phyloP scores from a whole-genome alignment of 148 eudicot species.

The Agrostemma githago region DNA sequence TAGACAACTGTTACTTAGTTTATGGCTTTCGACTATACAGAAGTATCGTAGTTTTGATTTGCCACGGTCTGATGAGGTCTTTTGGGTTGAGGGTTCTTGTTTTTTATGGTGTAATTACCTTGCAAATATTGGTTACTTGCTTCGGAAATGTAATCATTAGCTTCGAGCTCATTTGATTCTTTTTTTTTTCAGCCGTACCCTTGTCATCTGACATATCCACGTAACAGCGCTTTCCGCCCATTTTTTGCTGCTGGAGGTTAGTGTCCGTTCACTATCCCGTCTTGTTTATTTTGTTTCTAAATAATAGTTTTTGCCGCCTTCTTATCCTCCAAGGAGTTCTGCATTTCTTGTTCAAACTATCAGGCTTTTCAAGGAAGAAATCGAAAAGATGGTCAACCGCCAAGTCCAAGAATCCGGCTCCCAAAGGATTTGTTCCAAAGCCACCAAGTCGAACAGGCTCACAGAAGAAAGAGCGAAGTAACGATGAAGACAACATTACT shows the following conservation, averaged over 20 bases:
- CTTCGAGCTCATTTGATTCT: conserved; percentile 9
- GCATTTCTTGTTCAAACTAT: conserved; percentile 7
- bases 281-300: neutral
- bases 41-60: neutral
- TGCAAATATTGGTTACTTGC: neutral
- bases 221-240: conserved; percentile 36
- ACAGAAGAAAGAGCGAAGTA: conserved; percentile 41
- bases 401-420: conserved; percentile 41
- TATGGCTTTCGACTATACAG: neutral
- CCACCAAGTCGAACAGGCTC: conserved; percentile 39
- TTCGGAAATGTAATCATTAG: neutral
- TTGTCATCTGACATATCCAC: conserved; percentile 35
- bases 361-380: conserved; percentile 68
- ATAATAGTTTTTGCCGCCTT: neutral
- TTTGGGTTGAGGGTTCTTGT: neutral
- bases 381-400: conserved; percentile 45
- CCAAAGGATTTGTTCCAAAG: conserved; percentile 67
- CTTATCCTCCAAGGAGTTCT: conserved; percentile 5
- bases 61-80: neutral
- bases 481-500: conserved; percentile 34
- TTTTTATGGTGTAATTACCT: conserved; percentile 4
- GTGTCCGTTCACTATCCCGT: conserved; percentile 20
- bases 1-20: neutral
- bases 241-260: conserved; percentile 68
- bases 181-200: conserved; percentile 44